Conservation (phyloP, 73 alveolate genomes). For the Paramecium primaurelia region DNA sequence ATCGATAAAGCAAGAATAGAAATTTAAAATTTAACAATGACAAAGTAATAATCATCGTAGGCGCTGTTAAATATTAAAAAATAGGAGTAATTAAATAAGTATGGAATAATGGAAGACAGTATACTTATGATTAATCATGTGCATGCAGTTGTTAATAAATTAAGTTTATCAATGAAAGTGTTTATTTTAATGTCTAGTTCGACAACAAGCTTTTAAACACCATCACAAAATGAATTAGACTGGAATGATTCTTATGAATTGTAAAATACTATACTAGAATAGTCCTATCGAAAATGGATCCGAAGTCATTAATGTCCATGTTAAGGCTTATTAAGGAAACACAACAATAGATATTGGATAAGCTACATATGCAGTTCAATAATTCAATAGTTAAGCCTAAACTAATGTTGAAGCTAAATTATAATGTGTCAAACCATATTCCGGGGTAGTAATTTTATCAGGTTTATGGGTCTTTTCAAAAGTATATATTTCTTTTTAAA, state of each 20-base stretch:
- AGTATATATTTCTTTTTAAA: not conserved
- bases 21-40: not conserved
- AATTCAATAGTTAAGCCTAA: not conserved
- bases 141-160: not conserved
- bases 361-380: not conserved
- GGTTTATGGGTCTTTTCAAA: constrained; percentile 27
- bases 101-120: not conserved
- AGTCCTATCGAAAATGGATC: not conserved
- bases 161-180: not conserved
- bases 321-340: constrained; percentile 9
- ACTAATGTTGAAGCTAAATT: not conserved
- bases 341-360: constrained; percentile 1
- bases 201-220: not conserved
- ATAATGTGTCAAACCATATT: not conserved
- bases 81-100: not conserved
- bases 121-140: not conserved
- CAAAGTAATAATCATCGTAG: not conserved
- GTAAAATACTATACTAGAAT: not conserved
- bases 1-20: not conserved
- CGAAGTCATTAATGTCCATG: not conserved
- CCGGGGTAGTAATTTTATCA: not conserved
- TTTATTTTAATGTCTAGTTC: not conserved
- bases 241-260: not conserved
- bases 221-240: not conserved
- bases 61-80: not conserved